Conservation (phyloP, 257 asterid species). For the Thymus quinquecostatus region DNA sequence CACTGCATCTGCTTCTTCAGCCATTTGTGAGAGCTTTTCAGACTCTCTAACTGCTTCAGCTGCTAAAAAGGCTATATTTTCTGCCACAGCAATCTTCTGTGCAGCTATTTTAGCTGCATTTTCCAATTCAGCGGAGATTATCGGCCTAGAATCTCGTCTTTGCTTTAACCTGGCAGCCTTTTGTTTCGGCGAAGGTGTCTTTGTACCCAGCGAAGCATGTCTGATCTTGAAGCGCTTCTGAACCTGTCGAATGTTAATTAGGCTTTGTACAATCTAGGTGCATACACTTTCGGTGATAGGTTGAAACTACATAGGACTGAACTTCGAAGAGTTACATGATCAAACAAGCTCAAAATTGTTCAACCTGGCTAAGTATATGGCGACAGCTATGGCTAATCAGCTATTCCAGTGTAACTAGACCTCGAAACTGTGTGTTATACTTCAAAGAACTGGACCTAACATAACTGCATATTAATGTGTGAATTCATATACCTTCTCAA, state of each 20-base stretch:
- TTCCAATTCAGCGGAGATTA: conserved; percentile 33
- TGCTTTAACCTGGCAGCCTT: conserved; percentile 34
- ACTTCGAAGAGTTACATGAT: too few species aligned
- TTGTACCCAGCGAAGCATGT: conserved; percentile 34
- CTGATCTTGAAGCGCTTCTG: conserved; percentile 45
- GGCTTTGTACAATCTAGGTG: not conserved
- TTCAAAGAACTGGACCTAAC: not conserved
- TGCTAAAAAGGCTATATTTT: conserved; percentile 43
- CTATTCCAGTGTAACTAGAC: too few species aligned
- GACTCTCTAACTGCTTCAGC: conserved; percentile 55
- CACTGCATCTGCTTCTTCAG: conserved; percentile 49
- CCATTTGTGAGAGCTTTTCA: conserved; percentile 48
- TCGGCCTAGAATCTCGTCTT: conserved; percentile 22
- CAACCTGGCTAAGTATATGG: too few species aligned
- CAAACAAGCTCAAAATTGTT: too few species aligned
- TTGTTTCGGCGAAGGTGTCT: conserved; percentile 37
- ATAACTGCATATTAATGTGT: conserved; percentile 9
- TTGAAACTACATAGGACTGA: too few species aligned
- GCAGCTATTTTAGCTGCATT: conserved; percentile 51
- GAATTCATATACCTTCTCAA: conserved; percentile 52
- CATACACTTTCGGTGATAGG: too few species aligned
- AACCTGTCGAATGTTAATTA: conserved; percentile 39
- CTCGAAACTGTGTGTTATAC: too few species aligned
- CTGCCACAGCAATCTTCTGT: conserved; percentile 51
- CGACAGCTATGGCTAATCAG: too few species aligned